Evolutionary conservation across 768 basidiomycete genomes (phyloP).

Genomic region (Crassisporium funariophilum): DNA sequence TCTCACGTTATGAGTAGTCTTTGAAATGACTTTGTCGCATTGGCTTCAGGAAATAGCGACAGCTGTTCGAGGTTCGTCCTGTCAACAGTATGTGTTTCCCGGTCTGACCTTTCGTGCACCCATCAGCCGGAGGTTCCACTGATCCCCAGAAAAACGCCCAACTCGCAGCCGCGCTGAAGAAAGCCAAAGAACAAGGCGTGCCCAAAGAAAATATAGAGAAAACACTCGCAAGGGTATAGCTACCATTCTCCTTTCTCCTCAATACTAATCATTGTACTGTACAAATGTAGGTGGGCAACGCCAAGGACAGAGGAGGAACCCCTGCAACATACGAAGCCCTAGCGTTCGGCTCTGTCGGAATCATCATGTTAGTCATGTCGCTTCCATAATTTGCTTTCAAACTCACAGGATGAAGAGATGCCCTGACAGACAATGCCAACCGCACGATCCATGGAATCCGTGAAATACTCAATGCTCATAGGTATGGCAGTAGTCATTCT

Average conservation of each 20-base stretch:
- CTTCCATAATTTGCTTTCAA: not conserved
- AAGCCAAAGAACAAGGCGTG: conserved; percentile 57
- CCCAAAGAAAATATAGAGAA: conserved; percentile 72
- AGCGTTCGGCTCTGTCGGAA: conserved; percentile 56
- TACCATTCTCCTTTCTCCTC: not conserved
- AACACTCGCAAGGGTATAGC: conserved; percentile 54
- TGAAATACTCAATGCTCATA: conserved; percentile 48
- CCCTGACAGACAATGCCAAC: conserved; percentile 61
- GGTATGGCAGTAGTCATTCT: conserved; percentile 37
- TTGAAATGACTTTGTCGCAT: not conserved
- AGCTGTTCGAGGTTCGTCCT: conserved; percentile 57
- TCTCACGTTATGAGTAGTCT: not conserved
- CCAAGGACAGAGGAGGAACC: conserved; percentile 48
- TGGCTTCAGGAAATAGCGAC: conserved; percentile 56
- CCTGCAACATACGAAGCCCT: conserved; percentile 63
- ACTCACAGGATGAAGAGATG: conserved; percentile 22
- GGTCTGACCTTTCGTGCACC: conserved; percentile 3
- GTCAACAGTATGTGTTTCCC: not conserved
- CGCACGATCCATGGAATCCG: conserved; percentile 61
- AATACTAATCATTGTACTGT: conserved; percentile 2
- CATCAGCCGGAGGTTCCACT: conserved; percentile 54
- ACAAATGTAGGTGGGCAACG: conserved; percentile 46
- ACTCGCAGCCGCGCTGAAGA: conserved; percentile 55
- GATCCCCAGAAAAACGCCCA: conserved; percentile 57
- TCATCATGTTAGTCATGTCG: conserved; percentile 56